Conservation (phyloP, 768 basidiomycete genomes). For the Boletus barrowsii region DNA sequence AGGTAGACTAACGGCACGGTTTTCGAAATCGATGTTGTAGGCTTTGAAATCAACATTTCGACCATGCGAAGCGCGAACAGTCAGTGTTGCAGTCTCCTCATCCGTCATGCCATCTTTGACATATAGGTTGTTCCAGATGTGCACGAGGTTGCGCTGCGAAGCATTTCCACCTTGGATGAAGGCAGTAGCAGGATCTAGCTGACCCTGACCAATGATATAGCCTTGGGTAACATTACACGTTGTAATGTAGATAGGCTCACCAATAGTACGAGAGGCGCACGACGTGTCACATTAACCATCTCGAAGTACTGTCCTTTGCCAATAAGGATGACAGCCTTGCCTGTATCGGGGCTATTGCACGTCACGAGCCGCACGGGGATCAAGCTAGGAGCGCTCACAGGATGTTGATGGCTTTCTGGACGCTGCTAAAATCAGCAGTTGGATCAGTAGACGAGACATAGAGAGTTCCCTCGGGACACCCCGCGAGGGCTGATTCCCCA, state of each 20-base stretch:
- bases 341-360: constrained; percentile 38
- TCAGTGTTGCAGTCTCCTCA: constrained; percentile 55
- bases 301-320: constrained; percentile 60
- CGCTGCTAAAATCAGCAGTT: constrained; percentile 42
- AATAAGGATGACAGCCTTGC: constrained; percentile 48
- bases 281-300: constrained; percentile 53
- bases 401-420: constrained; percentile 56
- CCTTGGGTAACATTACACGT: not conserved
- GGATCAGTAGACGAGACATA: constrained; percentile 53
- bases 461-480: constrained; percentile 56
- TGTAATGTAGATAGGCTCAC: constrained; percentile 30
- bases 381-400: constrained; percentile 38
- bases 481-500: constrained; percentile 41
- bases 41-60: constrained; percentile 57
- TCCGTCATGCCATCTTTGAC: constrained; percentile 46
- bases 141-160: constrained; percentile 47
- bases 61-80: constrained; percentile 52
- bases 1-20: constrained; percentile 49
- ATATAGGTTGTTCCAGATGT: constrained; percentile 49
- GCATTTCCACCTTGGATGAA: constrained; percentile 41
- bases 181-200: constrained; percentile 40
- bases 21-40: constrained; percentile 67
- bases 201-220: constrained; percentile 39
- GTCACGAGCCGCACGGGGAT: not conserved
- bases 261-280: constrained; percentile 53